Base-by-base conservation (phyloP, 1,284 basidiomycete genomes). In the Naganishia liquefaciens region DNA sequence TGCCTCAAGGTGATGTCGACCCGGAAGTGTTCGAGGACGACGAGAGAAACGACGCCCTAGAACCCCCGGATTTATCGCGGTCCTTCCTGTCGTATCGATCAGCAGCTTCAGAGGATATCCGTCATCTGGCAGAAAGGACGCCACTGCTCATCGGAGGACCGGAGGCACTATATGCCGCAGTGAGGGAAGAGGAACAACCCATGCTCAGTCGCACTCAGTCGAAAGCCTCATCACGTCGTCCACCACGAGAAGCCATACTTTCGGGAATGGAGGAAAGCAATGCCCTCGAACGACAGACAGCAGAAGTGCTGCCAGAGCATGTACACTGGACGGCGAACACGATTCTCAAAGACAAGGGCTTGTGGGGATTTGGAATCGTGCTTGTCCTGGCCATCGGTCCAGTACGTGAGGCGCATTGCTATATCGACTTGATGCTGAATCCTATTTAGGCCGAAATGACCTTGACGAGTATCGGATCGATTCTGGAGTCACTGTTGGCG, bases 381-480 rank as follows among this genome's bases (percentile, higher is more conserved):
- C 63, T 78, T 25, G 72, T 75, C 3, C 65, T 77, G 44, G 75
- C 74, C 28, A 75, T 79, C 43, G 78, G 78, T 15, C 78, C 78
- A 2, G 75, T 76, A 43, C 69, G 75, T 71, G 15, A 23, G 3
- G 2, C 15, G 5, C 19, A 13, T 1, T 13, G 27, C 13, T 15
- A 19, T 30, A 10, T 27, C 23, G 19, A 19, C 25, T 19, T 5
- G 27, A 27, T 6, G 23, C 54, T 58, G 33, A 49, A n/a, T 21
- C 10, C n/a, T 4, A 7, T 46, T 25, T 40, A 76, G 74, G 71
- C 73, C n/a, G 78, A 79, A 65, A 78, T 75, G 57, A 70, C 76
- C 37, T 72, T 79, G 23, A 75, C 78, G 1, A 76, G 74, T 0
- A 76, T 79, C 37, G 78, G 78, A n/a, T 75, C 74, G 21, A 74